These are phyloP conservation scores for Tubosaeta sp. DNA, from an alignment of 768 basidiomycete genomes.

Conservation along the genomic window DNA sequence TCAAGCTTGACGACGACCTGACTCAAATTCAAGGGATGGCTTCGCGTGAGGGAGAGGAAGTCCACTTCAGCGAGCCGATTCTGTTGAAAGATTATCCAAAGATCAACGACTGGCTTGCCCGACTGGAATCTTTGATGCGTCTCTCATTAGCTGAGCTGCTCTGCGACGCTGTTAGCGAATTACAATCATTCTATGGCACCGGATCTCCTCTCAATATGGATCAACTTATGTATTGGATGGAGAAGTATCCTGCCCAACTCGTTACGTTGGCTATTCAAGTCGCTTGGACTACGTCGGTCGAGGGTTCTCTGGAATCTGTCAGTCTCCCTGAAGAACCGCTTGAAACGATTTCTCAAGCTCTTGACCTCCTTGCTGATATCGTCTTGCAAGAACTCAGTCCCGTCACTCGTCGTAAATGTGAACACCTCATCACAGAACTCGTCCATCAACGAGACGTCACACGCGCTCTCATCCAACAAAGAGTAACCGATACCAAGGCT, in stretches of 20 bases:
- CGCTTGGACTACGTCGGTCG: constrained; percentile 88
- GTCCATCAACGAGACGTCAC: constrained; percentile 97
- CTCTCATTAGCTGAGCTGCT: constrained; percentile 81
- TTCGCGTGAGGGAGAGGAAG: constrained; percentile 94
- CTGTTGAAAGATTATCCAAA: constrained; percentile 89
- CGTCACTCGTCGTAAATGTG: constrained; percentile 95
- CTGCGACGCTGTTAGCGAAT: constrained; percentile 72
- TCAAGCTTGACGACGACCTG: constrained; percentile 82
- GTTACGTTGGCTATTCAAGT: constrained; percentile 95
- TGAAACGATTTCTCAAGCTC: constrained; percentile 70
- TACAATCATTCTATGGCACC: constrained; percentile 75
- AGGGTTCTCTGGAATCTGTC: constrained; percentile 56
- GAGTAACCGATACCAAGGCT: constrained; percentile 57
- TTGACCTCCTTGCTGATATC: constrained; percentile 95
- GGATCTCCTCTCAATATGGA: constrained; percentile 56
- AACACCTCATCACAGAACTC: constrained; percentile 97
- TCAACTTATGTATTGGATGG: constrained; percentile 85
- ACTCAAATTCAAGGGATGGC: constrained; percentile 91
- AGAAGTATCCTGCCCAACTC: constrained; percentile 91
- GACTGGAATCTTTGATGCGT: constrained; percentile 91
- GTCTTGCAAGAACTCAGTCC: constrained; percentile 86
- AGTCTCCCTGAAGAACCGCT: constrained; percentile 61
- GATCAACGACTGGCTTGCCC: constrained; percentile 98
- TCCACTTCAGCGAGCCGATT: constrained; percentile 79
- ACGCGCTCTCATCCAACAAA: constrained; percentile 67